These are phyloP conservation scores for Ephemerocybe angulata DNA, from an alignment of 768 basidiomycete genomes.

Conservation along the genomic window DNA sequence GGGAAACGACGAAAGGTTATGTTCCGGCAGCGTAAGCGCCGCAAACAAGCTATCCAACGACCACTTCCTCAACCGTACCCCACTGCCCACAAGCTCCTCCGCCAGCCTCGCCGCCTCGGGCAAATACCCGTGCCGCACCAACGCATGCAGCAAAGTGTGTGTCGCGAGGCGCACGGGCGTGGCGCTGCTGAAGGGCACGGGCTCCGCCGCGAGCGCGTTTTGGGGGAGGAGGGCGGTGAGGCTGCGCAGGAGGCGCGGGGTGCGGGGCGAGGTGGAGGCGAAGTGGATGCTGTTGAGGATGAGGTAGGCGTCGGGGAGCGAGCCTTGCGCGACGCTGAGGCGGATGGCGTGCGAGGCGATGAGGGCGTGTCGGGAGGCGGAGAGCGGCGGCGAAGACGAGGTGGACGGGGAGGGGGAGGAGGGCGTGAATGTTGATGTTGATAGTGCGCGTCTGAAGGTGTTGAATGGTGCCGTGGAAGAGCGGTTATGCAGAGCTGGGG, in stretches of 20 bases:
- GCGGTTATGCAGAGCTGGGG: background rate
- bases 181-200: constrained; percentile 38
- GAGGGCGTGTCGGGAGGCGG: constrained; percentile 17
- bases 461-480: background rate
- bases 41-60: constrained; percentile 52
- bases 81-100: constrained; percentile 48
- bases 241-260: constrained; percentile 15
- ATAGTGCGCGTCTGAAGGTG: background rate
- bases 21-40: constrained; percentile 21
- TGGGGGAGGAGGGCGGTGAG: constrained; percentile 6
- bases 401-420: background rate
- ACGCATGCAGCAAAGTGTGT: constrained; percentile 62
- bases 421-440: background rate
- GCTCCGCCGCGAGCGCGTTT: constrained; percentile 6
- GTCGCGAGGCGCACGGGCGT: constrained; percentile 59
- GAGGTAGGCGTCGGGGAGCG: constrained; percentile 48
- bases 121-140: constrained; percentile 49
- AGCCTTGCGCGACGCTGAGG: constrained; percentile 37
- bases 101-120: constrained; percentile 49
- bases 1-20: too few species aligned
- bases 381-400: background rate
- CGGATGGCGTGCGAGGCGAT: constrained; percentile 53
- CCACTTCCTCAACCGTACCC: constrained; percentile 44
- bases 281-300: constrained; percentile 57
- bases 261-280: constrained; percentile 20